A percentile compares a stretch with the other conserved stretches of the same genome.
Conservation (phyloP, 2,329 filamentous ascomycete genomes). For the Ascochyta fabae region DNA sequence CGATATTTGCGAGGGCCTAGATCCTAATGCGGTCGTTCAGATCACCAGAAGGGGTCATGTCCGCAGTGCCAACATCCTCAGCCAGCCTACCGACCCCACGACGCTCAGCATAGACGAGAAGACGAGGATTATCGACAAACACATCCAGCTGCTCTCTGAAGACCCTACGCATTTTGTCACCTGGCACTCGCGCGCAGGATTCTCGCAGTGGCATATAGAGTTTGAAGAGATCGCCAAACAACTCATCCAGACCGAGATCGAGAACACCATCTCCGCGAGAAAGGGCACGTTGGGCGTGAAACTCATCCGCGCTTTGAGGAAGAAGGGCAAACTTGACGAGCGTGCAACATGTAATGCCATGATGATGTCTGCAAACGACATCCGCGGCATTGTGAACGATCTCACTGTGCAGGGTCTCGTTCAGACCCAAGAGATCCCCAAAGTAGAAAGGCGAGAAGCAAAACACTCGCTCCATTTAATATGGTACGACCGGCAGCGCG, state of each 20-base stretch:
- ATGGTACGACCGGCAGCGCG: slow-evolving; percentile 82
- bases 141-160: slow-evolving; percentile 74
- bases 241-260: slow-evolving; percentile 78
- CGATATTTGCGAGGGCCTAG: slow-evolving; percentile 49
- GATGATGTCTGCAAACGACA: slow-evolving; percentile 82
- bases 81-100: slow-evolving; percentile 34
- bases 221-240: slow-evolving; percentile 74
- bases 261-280: slow-evolving; percentile 78
- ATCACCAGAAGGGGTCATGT: slow-evolving; percentile 34
- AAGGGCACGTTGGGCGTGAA: slow-evolving; percentile 80
- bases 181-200: slow-evolving; percentile 67
- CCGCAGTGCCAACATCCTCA: slow-evolving; percentile 28
- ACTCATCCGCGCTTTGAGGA: slow-evolving; percentile 81
- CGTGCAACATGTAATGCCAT: slow-evolving; percentile 82
- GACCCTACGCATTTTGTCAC: slow-evolving; percentile 70
- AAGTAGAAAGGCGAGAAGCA: slow-evolving; percentile 80
- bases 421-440: slow-evolving; percentile 92
- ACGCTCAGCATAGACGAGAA: slow-evolving; percentile 33
- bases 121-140: slow-evolving; percentile 64
- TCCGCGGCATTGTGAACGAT: slow-evolving; percentile 81
- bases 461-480: slow-evolving; percentile 89
- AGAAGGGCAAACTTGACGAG: slow-evolving; percentile 93
- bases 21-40: slow-evolving; percentile 36
- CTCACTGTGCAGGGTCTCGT: slow-evolving; percentile 88
- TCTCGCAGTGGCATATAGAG: slow-evolving; percentile 82